Conservation (phyloP, 2,329 filamentous ascomycete genomes). For the Gnomoniopsis sp. region DNA sequence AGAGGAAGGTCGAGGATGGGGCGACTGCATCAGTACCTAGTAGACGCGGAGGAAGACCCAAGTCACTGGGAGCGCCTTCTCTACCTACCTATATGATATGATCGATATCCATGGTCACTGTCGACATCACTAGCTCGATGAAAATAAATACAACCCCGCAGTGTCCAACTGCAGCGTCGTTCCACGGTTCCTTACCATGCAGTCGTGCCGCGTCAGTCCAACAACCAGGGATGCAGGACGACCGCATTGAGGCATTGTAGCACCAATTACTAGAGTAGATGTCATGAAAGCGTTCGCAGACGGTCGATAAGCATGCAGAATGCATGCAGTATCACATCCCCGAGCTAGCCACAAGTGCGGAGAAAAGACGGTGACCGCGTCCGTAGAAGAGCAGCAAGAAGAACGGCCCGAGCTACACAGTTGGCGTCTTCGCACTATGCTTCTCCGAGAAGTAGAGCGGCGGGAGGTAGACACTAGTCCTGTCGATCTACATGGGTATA, state of each 20-base stretch:
- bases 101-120: neutral
- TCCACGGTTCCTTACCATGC: neutral
- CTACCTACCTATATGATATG: neutral
- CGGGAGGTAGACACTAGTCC: neutral
- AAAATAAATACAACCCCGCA: neutral
- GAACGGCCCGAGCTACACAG: conserved; percentile 6
- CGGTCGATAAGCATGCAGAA: neutral
- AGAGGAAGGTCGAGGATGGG: too few species aligned
- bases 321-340: neutral
- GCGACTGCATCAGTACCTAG: too few species aligned
- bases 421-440: too few species aligned
- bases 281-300: neutral
- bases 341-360: neutral
- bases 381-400: neutral
- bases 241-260: too few species aligned
- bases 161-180: neutral
- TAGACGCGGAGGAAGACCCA: neutral
- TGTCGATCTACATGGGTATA: neutral
- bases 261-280: neutral
- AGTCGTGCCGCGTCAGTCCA: neutral
- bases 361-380: neutral
- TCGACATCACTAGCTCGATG: neutral
- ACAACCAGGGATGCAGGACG: neutral
- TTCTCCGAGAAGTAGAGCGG: conserved; percentile 1
- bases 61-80: neutral